Conservation (phyloP, 805 yeast species). For the Saturnispora sekii region DNA sequence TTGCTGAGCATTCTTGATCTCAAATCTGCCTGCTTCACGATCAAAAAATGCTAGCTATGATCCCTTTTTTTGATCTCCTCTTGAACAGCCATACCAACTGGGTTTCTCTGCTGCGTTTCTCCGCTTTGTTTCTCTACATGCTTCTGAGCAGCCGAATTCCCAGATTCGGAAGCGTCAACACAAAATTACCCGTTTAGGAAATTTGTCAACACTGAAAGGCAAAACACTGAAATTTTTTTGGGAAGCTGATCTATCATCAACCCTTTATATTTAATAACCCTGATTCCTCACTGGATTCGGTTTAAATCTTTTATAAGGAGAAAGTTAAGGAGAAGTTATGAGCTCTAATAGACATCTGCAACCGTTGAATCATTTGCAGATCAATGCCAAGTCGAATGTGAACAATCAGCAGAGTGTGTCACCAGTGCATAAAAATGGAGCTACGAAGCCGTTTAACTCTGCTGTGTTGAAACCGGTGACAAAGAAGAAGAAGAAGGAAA, state of each 20-base stretch:
- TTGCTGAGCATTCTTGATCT: too few species aligned
- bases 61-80: too few species aligned
- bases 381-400: constrained; percentile 34
- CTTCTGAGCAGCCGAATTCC: background rate
- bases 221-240: constrained; percentile 2
- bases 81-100: too few species aligned
- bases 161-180: constrained; percentile 2
- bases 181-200: constrained; percentile 6
- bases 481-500: constrained; percentile 71
- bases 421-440: constrained; percentile 13
- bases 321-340: constrained; percentile 12
- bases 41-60: too few species aligned
- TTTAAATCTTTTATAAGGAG: too few species aligned
- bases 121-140: constrained; percentile 22
- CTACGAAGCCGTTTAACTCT: constrained; percentile 32
- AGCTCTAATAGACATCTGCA: constrained; percentile 37
- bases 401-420: constrained; percentile 11
- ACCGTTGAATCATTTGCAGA: constrained; percentile 43
- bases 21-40: too few species aligned
- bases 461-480: constrained; percentile 26
- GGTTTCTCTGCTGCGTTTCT: too few species aligned
- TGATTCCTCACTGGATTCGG: background rate
- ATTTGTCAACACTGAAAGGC: constrained; percentile 7
- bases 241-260: constrained; percentile 7
- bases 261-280: constrained; percentile 1